Base-by-base conservation (phyloP, 192 early-diverging fungal genomes). In the Linderina pennispora region DNA sequence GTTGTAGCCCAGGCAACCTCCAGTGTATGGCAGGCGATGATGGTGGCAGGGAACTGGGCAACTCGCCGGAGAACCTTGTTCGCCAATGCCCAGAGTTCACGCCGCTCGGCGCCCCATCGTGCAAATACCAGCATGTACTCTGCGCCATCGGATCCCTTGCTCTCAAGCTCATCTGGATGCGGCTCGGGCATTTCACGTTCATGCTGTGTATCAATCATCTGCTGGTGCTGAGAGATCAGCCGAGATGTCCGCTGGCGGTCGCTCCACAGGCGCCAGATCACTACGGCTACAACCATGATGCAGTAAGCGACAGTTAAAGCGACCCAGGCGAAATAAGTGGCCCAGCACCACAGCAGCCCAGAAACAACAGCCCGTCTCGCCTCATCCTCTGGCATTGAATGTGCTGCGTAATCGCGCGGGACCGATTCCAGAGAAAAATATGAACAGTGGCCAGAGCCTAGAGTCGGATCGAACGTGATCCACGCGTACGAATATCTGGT, bases 271-370 rank as follows among this genome's bases (percentile, higher is more conserved):
- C 43, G 43, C 15, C 43, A 52, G 0, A 60, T 60, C 15, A 60
- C 50, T 3, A 45, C 43, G 8, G 34, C 44, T 6, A 60, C 48
- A 13, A 60, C 50, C 18, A 60, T 9, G 2, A 41, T 21, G 19
- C 58, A 38, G 25, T 60, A 60, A 8, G 23, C 26, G 0, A 62
- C 36, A 7, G 60, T 62, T 18, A 62, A 31, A 3, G 60, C 51
- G 1, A 62, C 36, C 60, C 60, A 62, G n/a, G 46, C 53, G 50
- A 62, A 62, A 26, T 62, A 62, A 16, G 60, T 55, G 13, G 42
- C 53, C 60, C 60, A 62, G 32, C 51, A 55, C 46, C 53, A 62
- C 24, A 55, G 40, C 2, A 62, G 18, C 0, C 60, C 60, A 0
- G 48, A 43, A 40, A 55, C 42, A 3, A 55, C 60, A 18, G 60